Percentiles rank a stretch among this genome's conserved stretches.
Conservation (phyloP, 805 yeast species). For the Metschnikowia continentalis region DNA sequence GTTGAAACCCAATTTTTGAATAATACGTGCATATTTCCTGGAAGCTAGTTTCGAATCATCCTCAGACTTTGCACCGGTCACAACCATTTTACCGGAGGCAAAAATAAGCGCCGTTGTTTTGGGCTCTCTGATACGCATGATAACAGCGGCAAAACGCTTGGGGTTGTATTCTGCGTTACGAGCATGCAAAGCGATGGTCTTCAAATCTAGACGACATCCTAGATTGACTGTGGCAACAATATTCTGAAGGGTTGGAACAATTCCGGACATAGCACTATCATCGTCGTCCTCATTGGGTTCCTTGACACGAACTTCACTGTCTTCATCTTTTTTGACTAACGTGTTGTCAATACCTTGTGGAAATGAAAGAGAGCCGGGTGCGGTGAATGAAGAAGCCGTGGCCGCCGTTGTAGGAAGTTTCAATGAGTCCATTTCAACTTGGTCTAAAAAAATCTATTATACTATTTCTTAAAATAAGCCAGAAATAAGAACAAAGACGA, state of each 20-base stretch:
- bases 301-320: conserved; percentile 14
- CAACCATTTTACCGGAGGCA: conserved; percentile 99
- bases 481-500: conserved; percentile 25
- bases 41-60: conserved; percentile 98
- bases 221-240: conserved; percentile 97
- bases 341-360: conserved; percentile 46
- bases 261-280: conserved; percentile 83
- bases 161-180: conserved; percentile 99
- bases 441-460: conserved; percentile 11
- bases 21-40: conserved; percentile 95
- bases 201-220: conserved; percentile 92
- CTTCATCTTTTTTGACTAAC: conserved; percentile 15
- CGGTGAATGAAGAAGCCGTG: conserved; percentile 68
- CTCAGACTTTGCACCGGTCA: conserved; percentile 98
- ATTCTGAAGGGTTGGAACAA: conserved; percentile 91
- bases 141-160: conserved; percentile 97
- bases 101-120: conserved; percentile 96
- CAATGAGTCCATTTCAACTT: conserved; percentile 57
- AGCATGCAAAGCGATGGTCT: conserved; percentile 96
- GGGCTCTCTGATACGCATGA: conserved; percentile 98
- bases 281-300: conserved; percentile 47
- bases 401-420: conserved; percentile 76
- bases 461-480: conserved; percentile 10
- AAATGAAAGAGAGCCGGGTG: conserved; percentile 58
- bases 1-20: conserved; percentile 94